Evolutionary conservation across 2,329 filamentous ascomycete species (phyloP), one percentile per base, ranked within the genome.

Genomic region (Cucurbitaria berberidis): DNA sequence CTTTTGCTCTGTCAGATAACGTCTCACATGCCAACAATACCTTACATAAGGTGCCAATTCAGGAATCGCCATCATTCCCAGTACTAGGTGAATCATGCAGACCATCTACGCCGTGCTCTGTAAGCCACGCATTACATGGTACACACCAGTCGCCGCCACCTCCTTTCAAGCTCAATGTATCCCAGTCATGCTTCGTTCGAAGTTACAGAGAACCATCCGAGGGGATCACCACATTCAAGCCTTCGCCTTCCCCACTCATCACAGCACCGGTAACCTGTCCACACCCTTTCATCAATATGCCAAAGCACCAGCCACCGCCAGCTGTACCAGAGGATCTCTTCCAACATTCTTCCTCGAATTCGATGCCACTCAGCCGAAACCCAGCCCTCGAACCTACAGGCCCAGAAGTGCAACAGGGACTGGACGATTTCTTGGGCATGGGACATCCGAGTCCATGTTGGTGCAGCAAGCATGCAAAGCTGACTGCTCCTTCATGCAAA

Each of bases 391-490:
- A n/a, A 36, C 19, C 30, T 19, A 9, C 32, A 0, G 45, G 34
- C 16, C 19, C 51, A 35, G 32, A 35, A 16, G 9, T 42, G 7
- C 53, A 55, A 18, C 36, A 34, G 10, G 53, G 57, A 18, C 22
- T 59, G 5, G 38, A 53, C 0, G 44, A 54, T 1, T 69, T 68
- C 44, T 50, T 68, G 18, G 44, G 45, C 18, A 59, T 63, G 51
- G 65, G 67, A 2, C 65, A 69, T 42, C 57, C 61, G 4, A 50
- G 56, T 21, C 53, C 56, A 11, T 69, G 67, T 40, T 69, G 67
- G 67, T 69, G 67, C 18, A 34, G 15, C 30, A 34, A 15, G 30
- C 30, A 34, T 16, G 15, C 8, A 2, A 16, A 16, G 30, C 30
- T 5, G 30, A 16, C 13, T 34, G 13, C 30, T 34, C 13, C 30